Base-by-base conservation (phyloP, 768 basidiomycete genomes). In the Hygrophorus russula region DNA sequence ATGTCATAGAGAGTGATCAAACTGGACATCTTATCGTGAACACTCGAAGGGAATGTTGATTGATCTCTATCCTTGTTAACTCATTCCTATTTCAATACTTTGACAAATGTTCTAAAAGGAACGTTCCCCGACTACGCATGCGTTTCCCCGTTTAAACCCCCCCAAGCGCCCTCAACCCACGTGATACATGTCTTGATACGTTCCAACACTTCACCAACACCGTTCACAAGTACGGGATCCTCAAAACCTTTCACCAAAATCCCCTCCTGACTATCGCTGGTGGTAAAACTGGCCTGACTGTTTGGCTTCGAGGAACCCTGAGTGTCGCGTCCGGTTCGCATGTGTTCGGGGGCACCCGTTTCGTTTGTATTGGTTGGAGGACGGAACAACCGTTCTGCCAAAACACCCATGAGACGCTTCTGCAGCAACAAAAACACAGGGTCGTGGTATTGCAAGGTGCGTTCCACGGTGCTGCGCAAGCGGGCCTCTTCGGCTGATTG, bases 381-480 rank as follows among this genome's bases (percentile, higher is more conserved):
- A 11, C 35, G 27, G 19, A 58, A 12, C 3, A 59, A 39, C n/a
- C 49, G 51, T 27, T 50, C 49, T 32, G 54, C 59, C 13, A 74
- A 37, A 5, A 67, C 71, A 6, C 55, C 60, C 36, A 78, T 55
- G 10, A 86, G 59, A 30, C 84, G 73, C 33, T 63, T 70, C 51
- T 76, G 78, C 27, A 87, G 58, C 7, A 86, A 63, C 39, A 68
- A 46, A 56, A 80, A 87, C 5, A 82, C 83, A 0, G 82, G 80
- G 55, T 84, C 82, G 30, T 64, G 57, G 13, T 71, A 65, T 36
- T 69, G 71, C 37, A 87, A 62, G 3, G 77, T 81, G 31, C 80
- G 72, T 44, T 76, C 70, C 6, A 84, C 81, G 2, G 77, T 73
- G 3, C 67, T 65, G 15, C 81, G 78, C 15, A 87, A 58, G 30